phyloP scores from a whole-genome alignment of 106 monocot genomes.

The Iris macrosiphon region DNA sequence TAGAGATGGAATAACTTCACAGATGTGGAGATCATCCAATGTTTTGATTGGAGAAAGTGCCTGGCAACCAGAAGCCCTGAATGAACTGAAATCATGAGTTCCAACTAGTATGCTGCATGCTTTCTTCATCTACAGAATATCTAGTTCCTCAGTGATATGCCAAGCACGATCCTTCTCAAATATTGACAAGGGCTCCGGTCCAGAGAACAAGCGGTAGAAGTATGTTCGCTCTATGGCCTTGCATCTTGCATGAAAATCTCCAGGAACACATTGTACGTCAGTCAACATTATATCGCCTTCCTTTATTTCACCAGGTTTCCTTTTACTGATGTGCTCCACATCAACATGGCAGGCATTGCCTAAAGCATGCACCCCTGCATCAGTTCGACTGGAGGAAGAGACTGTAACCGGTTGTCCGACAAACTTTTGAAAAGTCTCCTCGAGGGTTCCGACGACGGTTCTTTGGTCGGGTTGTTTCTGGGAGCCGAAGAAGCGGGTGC shows the following conservation, averaged over 20 bases:
- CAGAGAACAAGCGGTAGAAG: too few species aligned
- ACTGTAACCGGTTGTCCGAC: constrained; percentile 75
- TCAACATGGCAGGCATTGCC: constrained; percentile 97
- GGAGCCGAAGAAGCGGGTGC: constrained; percentile 79
- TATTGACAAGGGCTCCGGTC: too few species aligned
- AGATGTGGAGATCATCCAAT: too few species aligned
- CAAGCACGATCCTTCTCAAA: too few species aligned
- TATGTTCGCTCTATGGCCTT: constrained; percentile 82
- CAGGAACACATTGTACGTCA: constrained; percentile 76
- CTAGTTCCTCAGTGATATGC: too few species aligned
- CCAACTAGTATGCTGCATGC: too few species aligned
- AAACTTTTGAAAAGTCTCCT: constrained; percentile 90
- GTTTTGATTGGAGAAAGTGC: too few species aligned
- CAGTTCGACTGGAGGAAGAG: constrained; percentile 81
- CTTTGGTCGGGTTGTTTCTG: constrained; percentile 49
- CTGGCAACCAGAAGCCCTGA: too few species aligned
- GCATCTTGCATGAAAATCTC: constrained; percentile 91
- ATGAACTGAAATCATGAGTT: too few species aligned
- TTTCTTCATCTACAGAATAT: too few species aligned
- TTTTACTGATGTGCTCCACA: constrained; percentile 86
- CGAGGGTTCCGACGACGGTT: constrained; percentile 60
- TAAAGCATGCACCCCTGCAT: constrained; percentile 90
- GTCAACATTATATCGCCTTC: constrained; percentile 82
- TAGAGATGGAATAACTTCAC: too few species aligned
- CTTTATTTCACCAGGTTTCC: constrained; percentile 84